phyloP scores from a whole-genome alignment of 805 yeast genomes.

The Candida oleophila region DNA sequence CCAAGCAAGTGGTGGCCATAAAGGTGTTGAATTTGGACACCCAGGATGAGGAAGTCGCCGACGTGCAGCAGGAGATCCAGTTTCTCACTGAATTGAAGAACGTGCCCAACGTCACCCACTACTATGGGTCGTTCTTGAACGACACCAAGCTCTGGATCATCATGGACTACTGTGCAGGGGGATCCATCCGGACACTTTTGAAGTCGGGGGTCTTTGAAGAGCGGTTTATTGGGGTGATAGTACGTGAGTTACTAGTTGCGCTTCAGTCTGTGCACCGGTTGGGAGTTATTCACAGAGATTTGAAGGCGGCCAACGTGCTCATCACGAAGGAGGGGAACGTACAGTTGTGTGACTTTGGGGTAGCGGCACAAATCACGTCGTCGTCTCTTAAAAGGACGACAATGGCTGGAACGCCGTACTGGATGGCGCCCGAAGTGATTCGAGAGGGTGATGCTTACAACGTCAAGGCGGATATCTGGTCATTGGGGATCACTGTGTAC shows the following conservation, averaged over 20 bases:
- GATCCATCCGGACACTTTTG: conserved; percentile 81
- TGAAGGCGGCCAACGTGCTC: conserved; percentile 93
- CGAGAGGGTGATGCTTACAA: conserved; percentile 87
- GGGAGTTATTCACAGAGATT: conserved; percentile 93
- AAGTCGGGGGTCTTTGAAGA: conserved; percentile 90
- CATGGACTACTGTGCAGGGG: conserved; percentile 98
- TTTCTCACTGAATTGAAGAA: conserved; percentile 78
- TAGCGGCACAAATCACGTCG: conserved; percentile 88
- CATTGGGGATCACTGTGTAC: conserved; percentile 88
- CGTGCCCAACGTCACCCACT: conserved; percentile 90
- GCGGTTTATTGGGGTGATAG: conserved; percentile 74
- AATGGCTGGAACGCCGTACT: conserved; percentile 93
- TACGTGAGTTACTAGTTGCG: conserved; percentile 78
- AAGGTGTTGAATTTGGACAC: conserved; percentile 91
- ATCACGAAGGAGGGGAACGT: conserved; percentile 88
- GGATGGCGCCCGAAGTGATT: conserved; percentile 99
- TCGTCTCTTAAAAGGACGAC: conserved; percentile 80
- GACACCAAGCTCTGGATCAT: conserved; percentile 96
- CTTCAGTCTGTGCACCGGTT: conserved; percentile 78
- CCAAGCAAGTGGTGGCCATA: conserved; percentile 84
- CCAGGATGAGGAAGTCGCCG: conserved; percentile 89
- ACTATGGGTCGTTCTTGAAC: conserved; percentile 81
- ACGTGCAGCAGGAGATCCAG: conserved; percentile 90
- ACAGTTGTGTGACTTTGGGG: conserved; percentile 95
- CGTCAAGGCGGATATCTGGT: conserved; percentile 95